These are phyloP conservation scores for Penicillium diatomitis DNA, from an alignment of 495 filamentous ascomycete genomes.

Conservation along the genomic window DNA sequence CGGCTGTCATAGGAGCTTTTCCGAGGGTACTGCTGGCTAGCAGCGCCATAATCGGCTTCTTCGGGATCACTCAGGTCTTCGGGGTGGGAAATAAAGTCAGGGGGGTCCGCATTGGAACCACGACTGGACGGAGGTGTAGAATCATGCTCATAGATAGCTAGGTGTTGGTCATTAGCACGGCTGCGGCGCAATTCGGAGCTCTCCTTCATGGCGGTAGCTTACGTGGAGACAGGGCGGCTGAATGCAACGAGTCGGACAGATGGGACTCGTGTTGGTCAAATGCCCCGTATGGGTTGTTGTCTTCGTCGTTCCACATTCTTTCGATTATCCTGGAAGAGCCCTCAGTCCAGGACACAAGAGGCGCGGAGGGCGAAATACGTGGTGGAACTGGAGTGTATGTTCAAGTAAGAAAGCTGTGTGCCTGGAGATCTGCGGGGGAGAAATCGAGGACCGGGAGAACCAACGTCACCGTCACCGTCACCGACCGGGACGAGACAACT, in stretches of 20 bases:
- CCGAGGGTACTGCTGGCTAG: constrained; percentile 33
- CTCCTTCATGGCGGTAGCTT: constrained; percentile 8
- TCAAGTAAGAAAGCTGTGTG: constrained; percentile 9
- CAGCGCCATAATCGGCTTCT: constrained; percentile 28
- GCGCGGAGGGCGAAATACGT: background rate
- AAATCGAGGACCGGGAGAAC: background rate
- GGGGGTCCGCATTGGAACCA: constrained; percentile 42
- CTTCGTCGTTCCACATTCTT: constrained; percentile 72
- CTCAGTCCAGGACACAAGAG: constrained; percentile 4
- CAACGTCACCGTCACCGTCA: constrained; percentile 22
- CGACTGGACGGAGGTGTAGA: constrained; percentile 40
- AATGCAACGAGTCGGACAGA: constrained; percentile 60
- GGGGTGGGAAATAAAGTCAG: constrained; percentile 48
- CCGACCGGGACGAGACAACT: background rate
- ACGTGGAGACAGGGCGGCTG: constrained; percentile 49
- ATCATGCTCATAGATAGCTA: constrained; percentile 32
- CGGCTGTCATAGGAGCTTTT: constrained; percentile 90
- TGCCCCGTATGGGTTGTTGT: constrained; percentile 89
- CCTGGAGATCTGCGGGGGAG: constrained; percentile 20
- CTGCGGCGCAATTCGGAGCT: background rate
- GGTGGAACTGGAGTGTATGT: too few species aligned
- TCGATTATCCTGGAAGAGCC: constrained; percentile 5
- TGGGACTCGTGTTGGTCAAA: constrained; percentile 76
- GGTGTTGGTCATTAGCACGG: constrained; percentile 18
- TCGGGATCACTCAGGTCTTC: constrained; percentile 55